These are phyloP conservation scores for Kwoniella bestiolae DNA, from an alignment of 768 basidiomycete species.

Conservation along the genomic window DNA sequence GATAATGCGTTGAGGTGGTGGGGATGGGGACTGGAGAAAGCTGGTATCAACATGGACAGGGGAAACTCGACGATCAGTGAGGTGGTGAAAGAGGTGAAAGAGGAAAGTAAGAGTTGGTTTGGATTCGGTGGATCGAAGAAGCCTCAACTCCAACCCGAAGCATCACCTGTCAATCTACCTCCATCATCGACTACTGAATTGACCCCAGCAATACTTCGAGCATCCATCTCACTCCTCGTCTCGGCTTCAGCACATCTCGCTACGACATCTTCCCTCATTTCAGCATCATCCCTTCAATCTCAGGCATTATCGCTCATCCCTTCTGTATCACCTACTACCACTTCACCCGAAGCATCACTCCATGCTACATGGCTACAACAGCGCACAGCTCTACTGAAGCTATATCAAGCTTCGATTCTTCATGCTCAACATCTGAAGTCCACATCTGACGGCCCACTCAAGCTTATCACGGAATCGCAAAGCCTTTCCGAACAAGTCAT, in stretches of 20 bases:
- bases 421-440: conserved; percentile 35
- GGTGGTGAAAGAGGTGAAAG: conserved; percentile 8
- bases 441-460: conserved; percentile 11
- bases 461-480: conserved; percentile 22
- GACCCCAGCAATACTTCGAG: conserved; percentile 42
- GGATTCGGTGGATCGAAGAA: conserved; percentile 20
- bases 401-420: conserved; percentile 46
- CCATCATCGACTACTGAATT: conserved; percentile 9
- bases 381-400: conserved; percentile 36
- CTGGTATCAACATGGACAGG: conserved; percentile 22
- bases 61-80: background rate
- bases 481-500: conserved; percentile 21
- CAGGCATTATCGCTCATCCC: conserved; percentile 36
- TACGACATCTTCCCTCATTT: conserved; percentile 22
- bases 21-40: conserved; percentile 47
- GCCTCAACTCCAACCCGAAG: background rate
- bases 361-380: conserved; percentile 48
- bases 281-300: conserved; percentile 38
- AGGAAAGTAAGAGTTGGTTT: conserved; percentile 30
- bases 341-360: conserved; percentile 30
- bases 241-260: conserved; percentile 47
- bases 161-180: conserved; percentile 2
- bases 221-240: conserved; percentile 45
- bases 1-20: conserved; percentile 46
- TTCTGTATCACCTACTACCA: conserved; percentile 15